Evolutionary conservation across 2,329 filamentous ascomycete genomes (phyloP), one percentile per base, ranked within the genome.

Genomic region (Lachnellula occidentalis): DNA sequence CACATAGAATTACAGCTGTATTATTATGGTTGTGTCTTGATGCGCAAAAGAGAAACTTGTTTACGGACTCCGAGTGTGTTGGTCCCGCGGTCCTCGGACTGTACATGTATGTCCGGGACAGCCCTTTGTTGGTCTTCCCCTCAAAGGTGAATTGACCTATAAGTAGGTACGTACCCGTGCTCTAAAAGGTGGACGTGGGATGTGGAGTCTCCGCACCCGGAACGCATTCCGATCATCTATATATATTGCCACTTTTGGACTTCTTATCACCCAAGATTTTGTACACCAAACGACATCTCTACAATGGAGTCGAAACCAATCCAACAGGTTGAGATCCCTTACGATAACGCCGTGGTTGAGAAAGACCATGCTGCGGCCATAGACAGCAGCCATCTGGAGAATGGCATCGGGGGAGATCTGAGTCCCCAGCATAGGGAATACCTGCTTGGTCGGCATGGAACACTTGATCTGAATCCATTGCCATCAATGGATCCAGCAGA

Each of bases 381-480:
- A 12, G 41, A 43, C 17, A 43, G 19, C 19, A 22, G 41, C 41
- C 41, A 43, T 22, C 19, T 43, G 41, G 41, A 43, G 19, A 22
- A 21, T 43, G 41, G n/a, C 11, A 43, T 19, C n/a, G 41, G 41
- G 19, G 39, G 39, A 43, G 41, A 43, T 21, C 17, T 43, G 41
- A 43, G 41, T 43, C 4, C 17, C 6, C n/a, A 72, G 47, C 74
- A 76, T 58, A 69, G 70, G 27, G 71, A 78, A 39, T 80, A 79
- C 64, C 69, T 81, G 2, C 64, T 80, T 4, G 59, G 71, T 47
- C 70, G 76, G 50, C 77, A 81, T 72, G 78, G 78, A 45, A 80
- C 77, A 0, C 60, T 78, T 17, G 72, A 79, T 34, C 71, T 81
- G 4, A 75, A 78, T 50, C 78, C 78, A 3, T 63, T 80, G 12